Conservation (phyloP, 2,329 filamentous ascomycete species). For the Pezicula carpinea region DNA sequence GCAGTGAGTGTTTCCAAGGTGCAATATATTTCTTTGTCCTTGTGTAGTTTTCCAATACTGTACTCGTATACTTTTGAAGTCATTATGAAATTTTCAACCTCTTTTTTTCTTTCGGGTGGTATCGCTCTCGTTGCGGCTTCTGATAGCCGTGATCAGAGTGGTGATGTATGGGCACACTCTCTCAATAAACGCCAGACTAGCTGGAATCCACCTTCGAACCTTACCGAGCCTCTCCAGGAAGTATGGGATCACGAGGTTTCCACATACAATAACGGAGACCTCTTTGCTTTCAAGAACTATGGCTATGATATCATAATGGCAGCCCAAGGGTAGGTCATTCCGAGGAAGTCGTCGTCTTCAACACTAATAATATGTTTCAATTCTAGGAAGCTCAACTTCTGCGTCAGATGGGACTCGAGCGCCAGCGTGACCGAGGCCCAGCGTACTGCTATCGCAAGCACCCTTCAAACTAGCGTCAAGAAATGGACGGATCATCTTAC, state of each 20-base stretch:
- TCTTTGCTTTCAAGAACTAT: conserved; percentile 4
- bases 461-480: conserved; percentile 32
- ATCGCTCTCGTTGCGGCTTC: neutral
- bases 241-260: conserved; percentile 4
- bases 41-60: neutral
- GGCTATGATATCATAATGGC: conserved; percentile 7
- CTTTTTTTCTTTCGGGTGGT: neutral
- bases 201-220: conserved; percentile 3
- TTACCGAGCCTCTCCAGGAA: conserved; percentile 2
- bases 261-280: conserved; percentile 3
- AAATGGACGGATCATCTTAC: conserved; percentile 39
- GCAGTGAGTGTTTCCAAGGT: no score
- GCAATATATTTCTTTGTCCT: neutral
- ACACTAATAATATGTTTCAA: neutral
- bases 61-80: neutral
- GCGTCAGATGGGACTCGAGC: conserved; percentile 40
- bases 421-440: conserved; percentile 33
- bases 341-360: neutral
- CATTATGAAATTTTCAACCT: conserved; percentile 1
- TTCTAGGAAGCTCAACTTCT: conserved; percentile 33
- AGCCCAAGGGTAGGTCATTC: neutral
- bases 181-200: conserved; percentile 1
- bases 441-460: conserved; percentile 32
- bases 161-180: neutral
- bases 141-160: conserved; percentile 2